Conservation (phyloP, 345 rosid species). For the Psidium friedrichsthalianum region DNA sequence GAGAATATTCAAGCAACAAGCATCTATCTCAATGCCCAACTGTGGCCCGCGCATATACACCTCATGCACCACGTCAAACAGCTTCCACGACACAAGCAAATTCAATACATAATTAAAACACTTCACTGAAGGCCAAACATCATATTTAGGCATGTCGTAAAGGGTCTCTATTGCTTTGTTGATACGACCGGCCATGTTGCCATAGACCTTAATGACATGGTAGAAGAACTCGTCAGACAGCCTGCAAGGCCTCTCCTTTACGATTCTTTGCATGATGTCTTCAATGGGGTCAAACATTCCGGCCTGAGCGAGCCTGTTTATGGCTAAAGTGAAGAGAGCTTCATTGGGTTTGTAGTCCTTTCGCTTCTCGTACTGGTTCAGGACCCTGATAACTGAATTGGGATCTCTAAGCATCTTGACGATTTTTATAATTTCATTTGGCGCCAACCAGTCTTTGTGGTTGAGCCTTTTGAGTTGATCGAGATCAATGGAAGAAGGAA, state of each 20-base stretch:
- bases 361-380: conserved; percentile 49
- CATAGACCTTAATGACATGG: conserved; percentile 58
- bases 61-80: conserved; percentile 47
- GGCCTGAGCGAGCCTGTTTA: conserved; percentile 44
- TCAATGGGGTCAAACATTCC: conserved; percentile 63
- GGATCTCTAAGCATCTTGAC: conserved; percentile 46
- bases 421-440: conserved; percentile 50
- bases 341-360: conserved; percentile 76
- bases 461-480: conserved; percentile 25
- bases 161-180: conserved; percentile 51
- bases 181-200: conserved; percentile 52
- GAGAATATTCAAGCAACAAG: conserved; percentile 72
- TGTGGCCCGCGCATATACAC: conserved; percentile 49
- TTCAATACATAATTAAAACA: conserved; percentile 64
- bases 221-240: conserved; percentile 71
- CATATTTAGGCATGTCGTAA: conserved; percentile 54
- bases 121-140: conserved; percentile 63
- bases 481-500: conserved; percentile 1
- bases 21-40: conserved; percentile 72
- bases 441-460: conserved; percentile 82
- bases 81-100: conserved; percentile 58
- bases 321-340: conserved; percentile 43
- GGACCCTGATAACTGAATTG: conserved; percentile 27
- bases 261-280: conserved; percentile 33
- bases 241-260: conserved; percentile 30